Percentiles rank a stretch among this genome's conserved stretches.
These are phyloP conservation scores for Citrullus colocynthis DNA, from an alignment of 306 rosid species.

Conservation along the genomic window DNA sequence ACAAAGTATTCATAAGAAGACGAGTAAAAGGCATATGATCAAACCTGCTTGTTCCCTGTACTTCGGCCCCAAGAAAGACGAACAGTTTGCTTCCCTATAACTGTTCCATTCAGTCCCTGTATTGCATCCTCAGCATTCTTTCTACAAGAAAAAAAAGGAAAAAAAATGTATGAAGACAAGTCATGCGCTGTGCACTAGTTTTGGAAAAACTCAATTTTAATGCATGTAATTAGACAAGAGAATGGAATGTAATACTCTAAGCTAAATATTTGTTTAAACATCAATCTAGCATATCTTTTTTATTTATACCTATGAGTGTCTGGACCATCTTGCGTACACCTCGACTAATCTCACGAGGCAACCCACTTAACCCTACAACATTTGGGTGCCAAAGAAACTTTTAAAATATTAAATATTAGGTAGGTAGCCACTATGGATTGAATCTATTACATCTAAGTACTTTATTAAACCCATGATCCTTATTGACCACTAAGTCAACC, in stretches of 20 bases:
- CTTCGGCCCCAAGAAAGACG: constrained; percentile 99
- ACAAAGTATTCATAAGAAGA: background rate
- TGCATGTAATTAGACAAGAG: background rate
- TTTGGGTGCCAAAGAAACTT: no score
- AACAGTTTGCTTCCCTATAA: constrained; percentile 90
- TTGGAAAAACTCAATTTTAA: background rate
- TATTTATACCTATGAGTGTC: no score
- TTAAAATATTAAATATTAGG: no score
- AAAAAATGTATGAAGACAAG: background rate
- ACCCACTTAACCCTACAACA: no score
- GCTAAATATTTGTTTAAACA: background rate
- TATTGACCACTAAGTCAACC: no score
- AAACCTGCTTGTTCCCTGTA: constrained; percentile 89
- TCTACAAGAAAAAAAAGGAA: constrained; percentile 21
- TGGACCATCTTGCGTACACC: no score
- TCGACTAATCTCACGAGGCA: no score
- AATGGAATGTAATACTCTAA: no score
- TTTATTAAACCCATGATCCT: no score
- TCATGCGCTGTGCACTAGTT: background rate
- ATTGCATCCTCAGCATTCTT: constrained; percentile 98
- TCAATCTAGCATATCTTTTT: no score
- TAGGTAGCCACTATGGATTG: no score
- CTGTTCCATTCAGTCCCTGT: constrained; percentile 65
- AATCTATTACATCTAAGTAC: no score
- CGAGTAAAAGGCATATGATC: background rate